phyloP scores from a whole-genome alignment of 1,284 basidiomycete genomes.

The Coniophora puteana region DNA sequence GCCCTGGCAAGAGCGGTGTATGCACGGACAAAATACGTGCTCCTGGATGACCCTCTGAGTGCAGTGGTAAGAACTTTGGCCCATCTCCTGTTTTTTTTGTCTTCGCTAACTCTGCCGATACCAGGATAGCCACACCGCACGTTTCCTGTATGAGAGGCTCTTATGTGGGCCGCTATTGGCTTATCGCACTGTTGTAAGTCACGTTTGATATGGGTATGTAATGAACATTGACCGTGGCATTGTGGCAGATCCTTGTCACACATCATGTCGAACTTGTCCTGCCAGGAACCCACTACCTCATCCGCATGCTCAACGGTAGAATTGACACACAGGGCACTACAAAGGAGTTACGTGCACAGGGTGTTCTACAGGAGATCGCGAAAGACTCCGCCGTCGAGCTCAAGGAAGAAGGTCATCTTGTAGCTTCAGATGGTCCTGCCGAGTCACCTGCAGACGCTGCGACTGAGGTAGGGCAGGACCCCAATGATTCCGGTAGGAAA shows the following conservation, averaged over 20 bases:
- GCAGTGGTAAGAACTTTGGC: constrained; percentile 52
- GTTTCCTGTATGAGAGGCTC: constrained; percentile 62
- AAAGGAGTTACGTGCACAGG: constrained; percentile 52
- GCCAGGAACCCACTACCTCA: constrained; percentile 62
- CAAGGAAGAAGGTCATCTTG: constrained; percentile 28
- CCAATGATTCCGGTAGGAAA: constrained; percentile 37
- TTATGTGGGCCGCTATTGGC: constrained; percentile 61
- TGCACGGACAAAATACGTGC: constrained; percentile 58
- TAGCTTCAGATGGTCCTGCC: constrained; percentile 21
- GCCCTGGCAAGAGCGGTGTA: constrained; percentile 70
- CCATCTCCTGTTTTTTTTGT: neutral
- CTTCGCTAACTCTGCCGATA: neutral
- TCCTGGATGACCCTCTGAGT: constrained; percentile 71
- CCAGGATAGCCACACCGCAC: constrained; percentile 73
- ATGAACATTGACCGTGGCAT: neutral
- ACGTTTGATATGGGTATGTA: neutral
- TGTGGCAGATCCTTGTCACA: constrained; percentile 57
- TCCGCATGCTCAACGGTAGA: constrained; percentile 74
- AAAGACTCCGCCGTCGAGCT: constrained; percentile 41
- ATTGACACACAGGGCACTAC: constrained; percentile 68
- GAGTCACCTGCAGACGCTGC: constrained; percentile 19
- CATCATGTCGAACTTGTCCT: constrained; percentile 75
- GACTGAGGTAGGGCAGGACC: constrained; percentile 20
- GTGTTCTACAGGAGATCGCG: constrained; percentile 55
- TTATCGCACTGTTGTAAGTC: constrained; percentile 62